Base-by-base conservation (phyloP, 352 stramenopile genomes). In the Pythium pyrilobum region DNA sequence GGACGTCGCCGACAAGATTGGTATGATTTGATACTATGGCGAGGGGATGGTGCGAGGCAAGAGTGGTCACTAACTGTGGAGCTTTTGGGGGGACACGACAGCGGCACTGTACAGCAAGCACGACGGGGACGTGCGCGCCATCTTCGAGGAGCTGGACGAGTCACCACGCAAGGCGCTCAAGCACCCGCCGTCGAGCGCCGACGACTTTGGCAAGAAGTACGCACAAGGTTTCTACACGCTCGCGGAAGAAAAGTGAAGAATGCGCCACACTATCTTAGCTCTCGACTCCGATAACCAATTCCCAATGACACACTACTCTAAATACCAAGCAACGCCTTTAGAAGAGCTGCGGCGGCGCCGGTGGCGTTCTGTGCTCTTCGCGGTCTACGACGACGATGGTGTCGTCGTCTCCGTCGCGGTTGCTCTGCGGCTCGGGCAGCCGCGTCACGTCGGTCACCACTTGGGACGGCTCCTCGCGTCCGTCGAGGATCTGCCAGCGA, bases 141-240 rank as follows among this genome's bases (percentile, higher is more conserved):
- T 91, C 52, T 91, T 91, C 52, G 62, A 87, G 68, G 78, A 89
- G 37, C 70, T 92, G 13, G 70, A 89, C 34, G 81, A 92, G 56
- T 89, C 73, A 25, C 81, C 81, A 12, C 75, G 77, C 31, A 92
- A 92, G 56, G 81, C 76, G 36, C 63, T 92, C 31, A 92, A 92
- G 56, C 62, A 92, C 50, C 77, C 77, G 16, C 81, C 81, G 15
- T 50, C 57, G 3, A 77, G 69, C 13, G 74, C 79, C 8, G 57
- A 69, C 11, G 81, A 89, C 34, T 92, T 92, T 53, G 79, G 81
- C 24, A 88, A 77, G 48, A 84, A 81, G 56, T 92, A 92, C 37
- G 81, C 81, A 2, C 81, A 92, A 44, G 81, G 79, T 11, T 92
- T 89, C 53, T 92, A 92, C 72, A 89, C 81, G 23, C 87, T 85